Base-by-base conservation (phyloP, 805 yeast genomes). In the Vanderwaltozyma polyspora region DNA sequence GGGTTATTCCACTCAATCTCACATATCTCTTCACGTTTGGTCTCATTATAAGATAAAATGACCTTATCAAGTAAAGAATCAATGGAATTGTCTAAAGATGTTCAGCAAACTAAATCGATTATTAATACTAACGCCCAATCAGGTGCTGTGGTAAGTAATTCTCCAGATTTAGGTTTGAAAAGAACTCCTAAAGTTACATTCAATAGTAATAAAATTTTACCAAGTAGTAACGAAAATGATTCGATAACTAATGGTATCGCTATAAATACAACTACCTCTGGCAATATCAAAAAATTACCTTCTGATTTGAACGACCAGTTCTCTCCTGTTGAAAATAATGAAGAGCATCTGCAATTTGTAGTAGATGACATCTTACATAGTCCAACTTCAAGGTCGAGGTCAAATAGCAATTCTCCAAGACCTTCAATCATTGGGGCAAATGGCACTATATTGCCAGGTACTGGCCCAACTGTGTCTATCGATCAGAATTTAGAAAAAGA, bases 311-410 rank as follows among this genome's bases (percentile, higher is more conserved):
- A 24, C 12, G 12, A 24, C 6, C 13, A 12, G 13, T 8, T 5
- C 12, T 13, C 49, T 82, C 1, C 31, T 17, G 7, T 4, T 5
- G 25, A 21, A 9, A 29, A 5, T 19, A 21, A 81, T 0, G 31
- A 29, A 13, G 76, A 78, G 39, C 91, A 80, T 57, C 86, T 91
- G 1, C 93, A 82, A 57, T 81, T 82, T 51, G 70, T 68, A 16
- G 59, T 43, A 7, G 53, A 48, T 30, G 49, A 50, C 33, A 37
- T 40, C 10, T 34, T 49, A 19, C 55, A 49, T 31, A 42, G 45
- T 2, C 42, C 44, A 12, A 35, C 33, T 3, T 33, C 41, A 13
- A 39, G 48, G 25, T 48, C 55, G 2, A 41, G 52, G 21, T 42
- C 49, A 2, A 42, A 37, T 25, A 48, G 52, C 29, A 34, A 38